Percentiles rank a stretch among this genome's conserved stretches.
These are phyloP conservation scores for Sindora glabra DNA, from an alignment of 306 rosid species.

Conservation along the genomic window DNA sequence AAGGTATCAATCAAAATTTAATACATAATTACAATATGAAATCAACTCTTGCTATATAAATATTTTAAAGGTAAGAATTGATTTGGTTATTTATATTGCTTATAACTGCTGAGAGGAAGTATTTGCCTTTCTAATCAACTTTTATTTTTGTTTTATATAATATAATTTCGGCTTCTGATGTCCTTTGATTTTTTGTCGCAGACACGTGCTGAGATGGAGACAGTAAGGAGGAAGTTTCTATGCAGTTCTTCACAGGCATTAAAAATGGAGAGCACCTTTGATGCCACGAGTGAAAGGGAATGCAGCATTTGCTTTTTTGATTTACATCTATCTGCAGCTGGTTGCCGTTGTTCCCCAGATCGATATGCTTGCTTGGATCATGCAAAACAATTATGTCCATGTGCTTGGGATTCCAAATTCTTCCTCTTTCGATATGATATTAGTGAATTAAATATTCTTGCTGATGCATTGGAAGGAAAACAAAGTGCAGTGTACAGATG, in stretches of 20 bases:
- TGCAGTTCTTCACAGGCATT: conserved; percentile 56
- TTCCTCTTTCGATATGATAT: conserved; percentile 92
- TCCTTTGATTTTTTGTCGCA: conserved; percentile 17
- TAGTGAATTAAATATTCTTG: conserved; percentile 66
- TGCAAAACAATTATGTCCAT: conserved; percentile 79
- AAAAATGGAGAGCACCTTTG: conserved; percentile 90
- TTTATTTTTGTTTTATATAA: too few relatives aligned
- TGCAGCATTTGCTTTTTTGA: conserved; percentile 80
- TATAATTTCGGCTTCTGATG: conserved; percentile 8
- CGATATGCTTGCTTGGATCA: conserved; percentile 91
- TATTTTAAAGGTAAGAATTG: background rate
- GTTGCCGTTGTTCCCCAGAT: conserved; percentile 83
- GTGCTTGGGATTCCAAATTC: conserved; percentile 68
- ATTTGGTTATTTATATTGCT: background rate
- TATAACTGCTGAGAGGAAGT: background rate
- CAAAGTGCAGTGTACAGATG: conserved; percentile 93
- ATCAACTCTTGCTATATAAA: background rate
- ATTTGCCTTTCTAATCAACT: background rate
- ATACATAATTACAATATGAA: background rate
- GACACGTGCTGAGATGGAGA: conserved; percentile 84
- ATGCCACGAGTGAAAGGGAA: conserved; percentile 83
- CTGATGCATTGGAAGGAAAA: conserved; percentile 97
- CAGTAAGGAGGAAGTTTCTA: conserved; percentile 54
- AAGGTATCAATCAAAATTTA: conserved; percentile 34
- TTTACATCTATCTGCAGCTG: conserved; percentile 92